A percentile compares a stretch with the other conserved stretches of the same genome.
These are phyloP conservation scores for Persicaria tinctoria DNA, from an alignment of 148 eudicot species.

Conservation along the genomic window DNA sequence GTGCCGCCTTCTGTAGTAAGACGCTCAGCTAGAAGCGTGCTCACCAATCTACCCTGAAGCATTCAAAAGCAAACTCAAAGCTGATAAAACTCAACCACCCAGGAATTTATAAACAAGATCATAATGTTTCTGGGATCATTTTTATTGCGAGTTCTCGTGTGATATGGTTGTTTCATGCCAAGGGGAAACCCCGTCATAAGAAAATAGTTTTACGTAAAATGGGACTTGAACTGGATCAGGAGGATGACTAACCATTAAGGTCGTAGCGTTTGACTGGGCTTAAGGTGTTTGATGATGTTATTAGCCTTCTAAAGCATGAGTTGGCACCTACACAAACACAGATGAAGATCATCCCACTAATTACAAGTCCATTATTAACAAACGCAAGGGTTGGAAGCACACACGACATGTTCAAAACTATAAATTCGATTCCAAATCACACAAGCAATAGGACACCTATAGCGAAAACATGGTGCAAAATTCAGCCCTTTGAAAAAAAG, in stretches of 20 bases:
- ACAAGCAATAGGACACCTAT: no score
- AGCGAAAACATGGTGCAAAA: no score
- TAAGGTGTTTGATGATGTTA: constrained; percentile 15
- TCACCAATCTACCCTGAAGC: not conserved
- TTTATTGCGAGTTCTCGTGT: no score
- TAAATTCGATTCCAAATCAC: no score
- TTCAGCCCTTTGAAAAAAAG: no score
- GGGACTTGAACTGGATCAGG: not conserved
- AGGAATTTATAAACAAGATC: not conserved
- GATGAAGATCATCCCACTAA: not conserved
- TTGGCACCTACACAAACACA: constrained; percentile 44
- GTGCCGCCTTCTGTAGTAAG: no score
- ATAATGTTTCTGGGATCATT: no score
- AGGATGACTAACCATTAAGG: constrained; percentile 28
- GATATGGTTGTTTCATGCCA: no score
- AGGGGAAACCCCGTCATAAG: not conserved
- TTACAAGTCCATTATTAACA: not conserved
- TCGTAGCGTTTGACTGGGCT: constrained; percentile 16
- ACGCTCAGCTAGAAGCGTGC: not conserved
- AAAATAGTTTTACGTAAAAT: not conserved
- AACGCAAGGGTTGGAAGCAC: not conserved
- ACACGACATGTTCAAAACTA: no score
- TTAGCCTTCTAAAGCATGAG: constrained; percentile 69
- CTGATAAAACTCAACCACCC: not conserved
- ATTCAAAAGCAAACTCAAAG: not conserved